phyloP scores from a whole-genome alignment of 1,139 yeast genomes.

The Candida sanyaensis region DNA sequence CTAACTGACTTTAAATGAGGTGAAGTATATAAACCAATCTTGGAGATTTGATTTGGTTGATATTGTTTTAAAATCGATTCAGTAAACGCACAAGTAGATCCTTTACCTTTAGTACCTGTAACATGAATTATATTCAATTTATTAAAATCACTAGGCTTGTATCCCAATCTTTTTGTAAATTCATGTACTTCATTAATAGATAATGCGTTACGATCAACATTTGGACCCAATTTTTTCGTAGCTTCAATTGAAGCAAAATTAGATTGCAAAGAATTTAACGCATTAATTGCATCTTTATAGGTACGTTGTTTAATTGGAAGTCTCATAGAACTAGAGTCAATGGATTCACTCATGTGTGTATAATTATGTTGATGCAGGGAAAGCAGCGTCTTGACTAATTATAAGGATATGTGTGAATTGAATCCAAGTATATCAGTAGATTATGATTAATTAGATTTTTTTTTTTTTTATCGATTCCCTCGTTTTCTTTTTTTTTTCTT shows the following conservation, averaged over 20 bases:
- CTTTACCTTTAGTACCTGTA: conserved; percentile 98
- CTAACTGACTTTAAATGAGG: conserved; percentile 94
- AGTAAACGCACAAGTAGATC: conserved; percentile 95
- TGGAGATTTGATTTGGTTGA: conserved; percentile 34
- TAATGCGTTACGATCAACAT: conserved; percentile 61
- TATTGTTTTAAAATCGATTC: conserved; percentile 78
- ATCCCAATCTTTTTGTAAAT: conserved; percentile 88
- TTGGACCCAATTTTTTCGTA: conserved; percentile 65
- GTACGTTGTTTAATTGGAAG: conserved; percentile 20
- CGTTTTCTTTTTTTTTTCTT: too few species aligned
- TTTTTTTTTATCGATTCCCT: too few species aligned
- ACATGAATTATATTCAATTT: conserved; percentile 81
- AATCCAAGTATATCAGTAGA: too few species aligned
- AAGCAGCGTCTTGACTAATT: not conserved
- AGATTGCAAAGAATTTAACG: conserved; percentile 85
- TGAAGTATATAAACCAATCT: conserved; percentile 89
- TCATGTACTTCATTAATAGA: conserved; percentile 88
- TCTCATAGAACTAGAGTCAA: conserved; percentile 9
- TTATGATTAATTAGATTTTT: too few species aligned
- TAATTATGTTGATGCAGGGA: too few species aligned
- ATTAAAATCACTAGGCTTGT: conserved; percentile 68
- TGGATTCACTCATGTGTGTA: conserved; percentile 8
- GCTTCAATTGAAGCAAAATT: conserved; percentile 91
- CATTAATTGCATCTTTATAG: conserved; percentile 75
- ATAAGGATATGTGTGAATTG: not conserved